Evolutionary conservation across 768 basidiomycete genomes (phyloP).

Genomic region (Auricularia auricula-judae): DNA sequence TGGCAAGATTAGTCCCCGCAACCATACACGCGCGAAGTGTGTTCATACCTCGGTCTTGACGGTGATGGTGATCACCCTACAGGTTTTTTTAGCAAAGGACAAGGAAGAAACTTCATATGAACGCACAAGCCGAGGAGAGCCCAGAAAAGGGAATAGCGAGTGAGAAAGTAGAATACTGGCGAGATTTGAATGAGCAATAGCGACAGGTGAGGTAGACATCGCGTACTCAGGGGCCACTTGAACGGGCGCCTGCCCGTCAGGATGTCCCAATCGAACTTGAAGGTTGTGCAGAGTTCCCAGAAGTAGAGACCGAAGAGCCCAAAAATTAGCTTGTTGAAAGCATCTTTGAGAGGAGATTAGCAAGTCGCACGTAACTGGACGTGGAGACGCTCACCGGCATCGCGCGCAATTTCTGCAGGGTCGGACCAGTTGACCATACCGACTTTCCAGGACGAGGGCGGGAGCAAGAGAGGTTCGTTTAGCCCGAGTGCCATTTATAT

Average conservation of each 20-base stretch:
- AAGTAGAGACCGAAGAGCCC: conserved; percentile 54
- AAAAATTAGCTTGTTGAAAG: conserved; percentile 50
- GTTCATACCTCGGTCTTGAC: conserved; percentile 33
- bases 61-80: conserved; percentile 48
- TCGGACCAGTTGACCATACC: neutral
- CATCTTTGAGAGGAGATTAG: conserved; percentile 24
- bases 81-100: neutral
- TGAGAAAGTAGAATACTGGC: conserved; percentile 54
- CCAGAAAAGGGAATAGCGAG: conserved; percentile 61
- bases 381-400: neutral
- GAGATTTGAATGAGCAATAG: neutral
- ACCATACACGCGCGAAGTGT: neutral
- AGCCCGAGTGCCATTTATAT: neutral
- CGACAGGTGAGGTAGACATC: neutral
- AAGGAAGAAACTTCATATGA: no score
- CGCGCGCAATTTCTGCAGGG: neutral
- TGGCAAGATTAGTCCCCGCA: neutral
- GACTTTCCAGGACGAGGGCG: neutral
- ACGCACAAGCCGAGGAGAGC: conserved; percentile 54
- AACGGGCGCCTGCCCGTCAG: conserved; percentile 44
- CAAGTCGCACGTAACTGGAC: neutral
- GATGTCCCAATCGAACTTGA: conserved; percentile 57
- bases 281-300: conserved; percentile 58
- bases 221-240: conserved; percentile 43
- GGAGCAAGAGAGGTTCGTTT: neutral